phyloP scores from a whole-genome alignment of 805 yeast genomes.

The Wickerhamomyces queroliae region DNA sequence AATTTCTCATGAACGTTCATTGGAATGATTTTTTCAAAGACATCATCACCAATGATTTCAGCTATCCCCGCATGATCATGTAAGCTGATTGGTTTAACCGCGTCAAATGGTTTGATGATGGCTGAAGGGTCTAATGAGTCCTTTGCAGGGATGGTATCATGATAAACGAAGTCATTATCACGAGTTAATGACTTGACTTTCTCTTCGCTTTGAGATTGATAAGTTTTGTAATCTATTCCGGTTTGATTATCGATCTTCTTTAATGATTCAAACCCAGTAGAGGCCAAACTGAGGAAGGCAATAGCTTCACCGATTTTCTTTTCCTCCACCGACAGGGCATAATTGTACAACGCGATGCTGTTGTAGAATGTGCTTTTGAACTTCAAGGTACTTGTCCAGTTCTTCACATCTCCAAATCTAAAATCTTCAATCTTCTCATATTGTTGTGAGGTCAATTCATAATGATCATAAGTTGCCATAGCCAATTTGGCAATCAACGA shows the following conservation, averaged over 20 bases:
- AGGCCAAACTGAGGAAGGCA: conserved; percentile 52
- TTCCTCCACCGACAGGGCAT: conserved; percentile 49
- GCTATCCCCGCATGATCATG: conserved; percentile 41
- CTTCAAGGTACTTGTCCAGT: conserved; percentile 47
- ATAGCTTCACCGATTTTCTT: conserved; percentile 74
- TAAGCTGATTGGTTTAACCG: conserved; percentile 54
- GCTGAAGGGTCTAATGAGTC: conserved; percentile 41
- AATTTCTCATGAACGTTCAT: conserved; percentile 81
- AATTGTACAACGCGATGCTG: conserved; percentile 55
- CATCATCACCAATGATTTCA: conserved; percentile 39
- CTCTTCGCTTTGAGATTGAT: conserved; percentile 27
- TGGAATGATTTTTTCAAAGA: conserved; percentile 80
- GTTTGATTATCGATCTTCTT: conserved; percentile 29
- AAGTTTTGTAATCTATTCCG: conserved; percentile 25
- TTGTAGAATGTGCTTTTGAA: conserved; percentile 51
- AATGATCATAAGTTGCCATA: conserved; percentile 51
- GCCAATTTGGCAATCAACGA: conserved; percentile 74
- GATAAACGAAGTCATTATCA: conserved; percentile 89
- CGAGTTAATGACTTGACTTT: conserved; percentile 44
- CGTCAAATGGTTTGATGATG: conserved; percentile 62
- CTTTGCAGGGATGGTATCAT: conserved; percentile 62
- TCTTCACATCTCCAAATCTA: conserved; percentile 33
- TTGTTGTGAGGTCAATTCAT: conserved; percentile 43
- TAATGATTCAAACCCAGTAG: conserved; percentile 27
- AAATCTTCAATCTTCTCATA: conserved; percentile 33